Evolutionary conservation across 345 rosid species (phyloP), one percentile per base, ranked within the genome.

Genomic region (Ceriops decandra): DNA sequence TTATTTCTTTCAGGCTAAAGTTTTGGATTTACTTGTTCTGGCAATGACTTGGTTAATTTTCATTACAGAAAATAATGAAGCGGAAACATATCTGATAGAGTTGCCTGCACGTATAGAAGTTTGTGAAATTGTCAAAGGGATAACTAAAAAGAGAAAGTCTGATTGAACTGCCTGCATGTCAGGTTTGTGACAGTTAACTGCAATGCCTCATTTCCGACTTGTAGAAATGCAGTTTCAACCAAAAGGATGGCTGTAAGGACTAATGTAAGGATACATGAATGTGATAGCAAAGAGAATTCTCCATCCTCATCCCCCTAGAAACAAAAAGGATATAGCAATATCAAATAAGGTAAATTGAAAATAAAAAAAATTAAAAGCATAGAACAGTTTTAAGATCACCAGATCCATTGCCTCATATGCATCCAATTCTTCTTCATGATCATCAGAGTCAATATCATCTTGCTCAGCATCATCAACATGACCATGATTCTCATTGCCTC

Each of bases 231-330:
- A 22, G 11, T 7, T 10, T 26, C 66, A 42, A 57, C 56, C 69
- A 32, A 51, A 69, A 68, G 17, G 52, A 49, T 24, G 52, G 63
- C 32, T 38, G 11, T 42, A 42, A 11, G 35, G 57, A 38, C 53
- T n/a, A 6, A 66, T n/a, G 57, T 2, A 79, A 86, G 96, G 97
- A 93, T 91, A 93, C 97, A 77, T 61, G 80, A 77, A 71, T 77
- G 74, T 26, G 84, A 75, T 47, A 82, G 84, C 68, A 83, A 57
- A 38, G 83, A 81, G 63, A 80, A 73, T 56, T 87, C 92, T 61
- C 79, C 83, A 62, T 85, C 89, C 64, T 82, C 84, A 16, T 54
- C 87, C 60, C 60, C 93, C 98, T 88, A 79, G 68, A 76, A 76
- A 60, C 10, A n/a, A 54, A 68, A 47, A 38, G 30, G 32, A 36